These are phyloP conservation scores for Lyophyllum shimeji DNA, from an alignment of 768 basidiomycete species.

Conservation along the genomic window DNA sequence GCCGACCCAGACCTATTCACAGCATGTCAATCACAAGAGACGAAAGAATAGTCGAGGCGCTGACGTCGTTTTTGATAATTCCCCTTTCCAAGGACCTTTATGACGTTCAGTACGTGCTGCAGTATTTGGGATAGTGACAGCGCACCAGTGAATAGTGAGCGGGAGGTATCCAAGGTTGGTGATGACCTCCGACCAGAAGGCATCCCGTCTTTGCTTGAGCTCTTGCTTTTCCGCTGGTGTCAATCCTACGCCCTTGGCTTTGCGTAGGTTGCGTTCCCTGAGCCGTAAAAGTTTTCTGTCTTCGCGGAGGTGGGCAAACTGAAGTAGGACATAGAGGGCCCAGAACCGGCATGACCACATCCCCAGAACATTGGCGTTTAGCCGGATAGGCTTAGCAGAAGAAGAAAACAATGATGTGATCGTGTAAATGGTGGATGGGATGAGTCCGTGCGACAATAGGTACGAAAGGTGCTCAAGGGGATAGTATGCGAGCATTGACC, in stretches of 20 bases:
- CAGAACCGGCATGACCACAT: constrained; percentile 82
- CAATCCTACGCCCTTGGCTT: constrained; percentile 51
- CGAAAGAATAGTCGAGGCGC: constrained; percentile 16
- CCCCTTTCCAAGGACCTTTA: constrained; percentile 67
- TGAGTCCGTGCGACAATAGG: constrained; percentile 57
- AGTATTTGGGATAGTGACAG: neutral
- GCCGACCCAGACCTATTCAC: constrained; percentile 38
- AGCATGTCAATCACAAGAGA: neutral
- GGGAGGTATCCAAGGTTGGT: constrained; percentile 80
- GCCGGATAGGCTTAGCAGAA: constrained; percentile 37
- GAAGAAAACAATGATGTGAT: constrained; percentile 41
- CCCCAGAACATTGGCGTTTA: constrained; percentile 49
- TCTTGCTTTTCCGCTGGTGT: constrained; percentile 54
- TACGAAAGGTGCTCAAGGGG: constrained; percentile 79
- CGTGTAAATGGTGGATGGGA: constrained; percentile 55
- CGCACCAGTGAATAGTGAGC: constrained; percentile 81
- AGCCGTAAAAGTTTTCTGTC: constrained; percentile 59
- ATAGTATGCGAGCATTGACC: constrained; percentile 78
- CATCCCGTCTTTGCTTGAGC: constrained; percentile 57
- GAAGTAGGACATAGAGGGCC: constrained; percentile 76
- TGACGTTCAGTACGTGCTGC: neutral
- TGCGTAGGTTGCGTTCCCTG: constrained; percentile 55
- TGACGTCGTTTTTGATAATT: constrained; percentile 64
- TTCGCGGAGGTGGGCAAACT: constrained; percentile 70
- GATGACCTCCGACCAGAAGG: constrained; percentile 69